Evolutionary conservation across 78 protist genomes (phyloP).

Genomic region (Creolimax fragrantissima): DNA sequence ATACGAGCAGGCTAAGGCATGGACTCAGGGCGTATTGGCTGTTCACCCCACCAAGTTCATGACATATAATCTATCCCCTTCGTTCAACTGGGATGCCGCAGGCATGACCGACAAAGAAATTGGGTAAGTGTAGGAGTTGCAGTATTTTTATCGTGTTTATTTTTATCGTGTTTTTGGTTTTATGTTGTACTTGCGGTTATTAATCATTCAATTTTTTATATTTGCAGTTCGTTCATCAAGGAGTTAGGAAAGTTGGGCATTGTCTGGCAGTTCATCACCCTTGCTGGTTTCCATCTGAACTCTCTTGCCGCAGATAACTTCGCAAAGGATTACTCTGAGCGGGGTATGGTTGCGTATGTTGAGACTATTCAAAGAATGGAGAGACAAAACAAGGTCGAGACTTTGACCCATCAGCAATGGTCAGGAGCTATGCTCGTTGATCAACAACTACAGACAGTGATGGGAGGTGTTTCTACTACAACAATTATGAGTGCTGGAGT

Average conservation of each 20-base stretch:
- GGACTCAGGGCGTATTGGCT: slow-evolving; percentile 55
- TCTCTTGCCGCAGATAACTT: slow-evolving; percentile 48
- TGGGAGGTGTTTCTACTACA: slow-evolving; percentile 46
- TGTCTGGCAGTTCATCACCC: slow-evolving; percentile 87
- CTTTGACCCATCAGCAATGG: slow-evolving; percentile 63
- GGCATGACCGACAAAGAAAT: slow-evolving; percentile 66
- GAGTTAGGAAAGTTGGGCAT: slow-evolving; percentile 65
- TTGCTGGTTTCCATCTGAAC: slow-evolving; percentile 82
- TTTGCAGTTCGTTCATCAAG: slow-evolving; percentile 32
- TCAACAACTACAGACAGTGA: background rate
- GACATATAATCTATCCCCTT: slow-evolving; percentile 87
- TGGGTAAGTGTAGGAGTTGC: background rate
- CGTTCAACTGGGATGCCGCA: slow-evolving; percentile 88
- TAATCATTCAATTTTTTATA: background rate
- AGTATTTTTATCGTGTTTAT: background rate
- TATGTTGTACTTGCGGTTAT: background rate
- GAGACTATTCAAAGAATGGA: slow-evolving; percentile 58
- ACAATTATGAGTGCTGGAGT: slow-evolving; percentile 41
- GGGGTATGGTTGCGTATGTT: slow-evolving; percentile 63
- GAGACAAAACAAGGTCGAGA: slow-evolving; percentile 44
- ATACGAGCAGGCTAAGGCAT: slow-evolving; percentile 64
- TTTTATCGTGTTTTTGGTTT: background rate
- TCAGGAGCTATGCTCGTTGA: slow-evolving; percentile 54
- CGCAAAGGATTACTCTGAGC: slow-evolving; percentile 40
- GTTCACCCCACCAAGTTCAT: slow-evolving; percentile 59